Conservation (phyloP, 1,284 basidiomycete genomes). For the Moesziomyces sp. region DNA sequence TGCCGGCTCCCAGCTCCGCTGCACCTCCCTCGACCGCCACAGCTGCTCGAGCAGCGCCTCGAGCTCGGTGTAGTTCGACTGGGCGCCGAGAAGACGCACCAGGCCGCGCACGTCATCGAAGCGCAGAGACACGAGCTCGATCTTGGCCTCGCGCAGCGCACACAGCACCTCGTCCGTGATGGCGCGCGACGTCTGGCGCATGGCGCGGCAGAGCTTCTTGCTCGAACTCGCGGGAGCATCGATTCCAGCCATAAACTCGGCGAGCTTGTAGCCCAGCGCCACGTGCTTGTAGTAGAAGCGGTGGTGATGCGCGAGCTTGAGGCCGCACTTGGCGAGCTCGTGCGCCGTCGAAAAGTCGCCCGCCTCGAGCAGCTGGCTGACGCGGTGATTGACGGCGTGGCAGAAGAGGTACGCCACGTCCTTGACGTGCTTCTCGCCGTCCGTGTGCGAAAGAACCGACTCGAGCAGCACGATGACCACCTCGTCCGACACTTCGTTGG, state of each 20-base stretch:
- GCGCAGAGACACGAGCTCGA: constrained; percentile 1
- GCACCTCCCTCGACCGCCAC: constrained; percentile 5
- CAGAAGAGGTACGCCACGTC: constrained; percentile 2
- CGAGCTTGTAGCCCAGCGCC: constrained; percentile 6
- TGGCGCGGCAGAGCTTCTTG: constrained; percentile 1
- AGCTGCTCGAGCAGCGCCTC: constrained; percentile 1
- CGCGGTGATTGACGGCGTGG: constrained; percentile 7
- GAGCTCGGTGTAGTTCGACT: constrained; percentile 1
- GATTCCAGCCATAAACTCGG: constrained; percentile 1
- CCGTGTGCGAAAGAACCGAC: not conserved
- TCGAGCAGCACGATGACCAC: constrained; percentile 5
- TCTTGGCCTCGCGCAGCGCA: not conserved
- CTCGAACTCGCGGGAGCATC: not conserved
- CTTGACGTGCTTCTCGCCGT: constrained; percentile 5
- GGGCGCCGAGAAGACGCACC: constrained; percentile 1
- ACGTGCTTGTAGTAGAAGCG: constrained; percentile 1
- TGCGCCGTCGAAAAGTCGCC: constrained; percentile 6
- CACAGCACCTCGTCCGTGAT: constrained; percentile 6
- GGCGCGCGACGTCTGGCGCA: constrained; percentile 3
- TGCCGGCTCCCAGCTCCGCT: constrained; percentile 4
- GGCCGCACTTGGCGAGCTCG: constrained; percentile 8
- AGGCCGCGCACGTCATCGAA: constrained; percentile 3
- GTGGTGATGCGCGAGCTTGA: constrained; percentile 2
- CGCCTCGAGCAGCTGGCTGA: constrained; percentile 1
- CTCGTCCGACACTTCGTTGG: constrained; percentile 2